A percentile compares a stretch with the other conserved stretches of the same genome.
Evolutionary conservation across 2,329 filamentous ascomycete genomes (phyloP).

Genomic region (Didymella sp.): DNA sequence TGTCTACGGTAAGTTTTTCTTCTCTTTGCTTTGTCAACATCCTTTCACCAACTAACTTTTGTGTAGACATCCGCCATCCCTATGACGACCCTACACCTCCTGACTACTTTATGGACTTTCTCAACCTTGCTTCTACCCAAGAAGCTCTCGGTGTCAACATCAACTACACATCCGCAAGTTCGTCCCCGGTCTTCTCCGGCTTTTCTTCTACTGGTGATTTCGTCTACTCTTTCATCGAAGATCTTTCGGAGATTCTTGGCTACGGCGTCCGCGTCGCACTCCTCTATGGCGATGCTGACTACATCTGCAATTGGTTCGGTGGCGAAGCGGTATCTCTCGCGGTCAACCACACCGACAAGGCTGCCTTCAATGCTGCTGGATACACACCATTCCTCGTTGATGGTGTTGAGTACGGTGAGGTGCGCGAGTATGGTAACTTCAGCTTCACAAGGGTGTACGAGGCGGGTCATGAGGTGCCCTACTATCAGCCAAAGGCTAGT

Average conservation of each 20-base stretch:
- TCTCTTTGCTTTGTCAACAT: too few relatives aligned
- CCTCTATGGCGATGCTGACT: constrained; percentile 66
- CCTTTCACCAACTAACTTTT: too few relatives aligned
- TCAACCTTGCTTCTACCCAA: constrained; percentile 62
- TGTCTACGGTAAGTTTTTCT: constrained; percentile 56
- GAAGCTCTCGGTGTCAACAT: constrained; percentile 58
- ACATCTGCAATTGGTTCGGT: constrained; percentile 70
- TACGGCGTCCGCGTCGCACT: constrained; percentile 63
- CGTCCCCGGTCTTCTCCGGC: constrained; percentile 48
- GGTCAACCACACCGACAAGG: constrained; percentile 59
- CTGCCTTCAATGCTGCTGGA: constrained; percentile 68
- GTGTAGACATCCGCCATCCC: constrained; percentile 58
- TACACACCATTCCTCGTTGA: constrained; percentile 69
- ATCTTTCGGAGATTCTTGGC: constrained; percentile 60
- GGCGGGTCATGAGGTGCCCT: constrained; percentile 55
- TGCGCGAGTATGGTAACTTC: constrained; percentile 51
- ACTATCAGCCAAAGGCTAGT: constrained; percentile 46
- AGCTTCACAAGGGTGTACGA: constrained; percentile 51
- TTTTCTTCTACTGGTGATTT: constrained; percentile 59
- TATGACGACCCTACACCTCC: constrained; percentile 61
- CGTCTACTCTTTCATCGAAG: constrained; percentile 54
- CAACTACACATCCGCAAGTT: constrained; percentile 60
- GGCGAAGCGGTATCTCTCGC: constrained; percentile 72
- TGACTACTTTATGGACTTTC: constrained; percentile 59
- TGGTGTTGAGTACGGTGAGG: constrained; percentile 51